A percentile compares a stretch with the other conserved stretches of the same genome.
phyloP scores from a whole-genome alignment of 805 yeast genomes.

The Clavispora fructus region DNA sequence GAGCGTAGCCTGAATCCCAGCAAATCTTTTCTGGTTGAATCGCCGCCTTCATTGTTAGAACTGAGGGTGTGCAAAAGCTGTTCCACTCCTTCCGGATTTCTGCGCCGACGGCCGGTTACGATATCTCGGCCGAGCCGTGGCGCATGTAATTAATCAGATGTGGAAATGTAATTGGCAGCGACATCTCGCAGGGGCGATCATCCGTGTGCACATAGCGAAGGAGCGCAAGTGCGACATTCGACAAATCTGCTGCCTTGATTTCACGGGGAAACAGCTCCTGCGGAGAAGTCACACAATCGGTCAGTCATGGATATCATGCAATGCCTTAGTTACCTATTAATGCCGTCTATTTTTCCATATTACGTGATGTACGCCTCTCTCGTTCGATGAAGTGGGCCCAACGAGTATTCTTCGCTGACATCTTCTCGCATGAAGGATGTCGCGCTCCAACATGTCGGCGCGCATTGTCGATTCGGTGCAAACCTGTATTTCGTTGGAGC shows the following conservation, averaged over 20 bases:
- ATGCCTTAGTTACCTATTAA: too few species aligned
- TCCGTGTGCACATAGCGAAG: not conserved
- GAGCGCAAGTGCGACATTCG: not conserved
- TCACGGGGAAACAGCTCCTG: too few species aligned
- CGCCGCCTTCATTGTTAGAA: too few species aligned
- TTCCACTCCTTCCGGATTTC: not conserved
- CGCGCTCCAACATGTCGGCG: not conserved
- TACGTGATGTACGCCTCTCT: too few species aligned
- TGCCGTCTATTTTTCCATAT: too few species aligned
- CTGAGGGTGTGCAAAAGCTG: not conserved
- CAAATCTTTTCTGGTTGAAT: too few species aligned
- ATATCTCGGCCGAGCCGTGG: not conserved
- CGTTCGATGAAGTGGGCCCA: not conserved
- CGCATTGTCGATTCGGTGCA: not conserved
- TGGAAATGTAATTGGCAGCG: slow-evolving; percentile 2
- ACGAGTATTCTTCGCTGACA: not conserved
- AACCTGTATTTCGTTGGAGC: not conserved
- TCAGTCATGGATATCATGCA: too few species aligned
- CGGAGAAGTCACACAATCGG: too few species aligned
- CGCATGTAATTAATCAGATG: not conserved
- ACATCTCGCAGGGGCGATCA: not conserved
- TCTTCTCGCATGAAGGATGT: not conserved
- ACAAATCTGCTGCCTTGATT: not conserved
- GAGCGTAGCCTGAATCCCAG: too few species aligned
- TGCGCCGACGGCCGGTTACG: not conserved